Percentiles rank a stretch among this genome's conserved stretches.
Evolutionary conservation across 768 basidiomycete genomes (phyloP).

Genomic region (Tubosaeta brunneosetosa): DNA sequence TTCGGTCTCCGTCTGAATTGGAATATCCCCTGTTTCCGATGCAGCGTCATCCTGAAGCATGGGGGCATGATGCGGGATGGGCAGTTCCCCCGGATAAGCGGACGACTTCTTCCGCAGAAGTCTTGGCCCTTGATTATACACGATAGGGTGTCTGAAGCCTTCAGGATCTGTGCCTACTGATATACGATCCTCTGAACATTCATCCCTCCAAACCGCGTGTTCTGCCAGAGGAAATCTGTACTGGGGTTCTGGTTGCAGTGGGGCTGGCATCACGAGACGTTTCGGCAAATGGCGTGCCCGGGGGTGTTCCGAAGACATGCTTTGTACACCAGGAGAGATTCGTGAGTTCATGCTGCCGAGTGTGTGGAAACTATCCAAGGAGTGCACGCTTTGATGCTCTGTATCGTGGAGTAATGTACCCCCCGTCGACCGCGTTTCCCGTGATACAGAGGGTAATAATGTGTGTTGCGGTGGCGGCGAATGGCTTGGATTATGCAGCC

Average conservation of each 20-base stretch:
- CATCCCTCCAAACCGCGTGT: slow-evolving; percentile 3
- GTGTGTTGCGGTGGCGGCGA: slow-evolving; percentile 8
- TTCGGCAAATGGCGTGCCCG: slow-evolving; percentile 48
- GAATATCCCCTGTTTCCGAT: slow-evolving; percentile 6
- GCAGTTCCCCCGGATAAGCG: slow-evolving; percentile 20
- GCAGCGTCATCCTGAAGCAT: slow-evolving; percentile 9
- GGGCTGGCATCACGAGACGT: slow-evolving; percentile 70
- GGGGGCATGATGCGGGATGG: slow-evolving; percentile 24
- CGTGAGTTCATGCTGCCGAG: slow-evolving; percentile 1
- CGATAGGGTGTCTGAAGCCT: slow-evolving; percentile 1
- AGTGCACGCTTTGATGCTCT: slow-evolving; percentile 8
- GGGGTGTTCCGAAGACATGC: slow-evolving; percentile 8
- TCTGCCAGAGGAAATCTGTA: slow-evolving; percentile 7
- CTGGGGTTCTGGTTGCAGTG: slow-evolving; percentile 40
- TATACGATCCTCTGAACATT: slow-evolving; percentile 3
- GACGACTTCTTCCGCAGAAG: slow-evolving; percentile 35
- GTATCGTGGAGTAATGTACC: not conserved
- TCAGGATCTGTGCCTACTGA: slow-evolving; percentile 1
- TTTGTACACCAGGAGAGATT: slow-evolving; percentile 6
- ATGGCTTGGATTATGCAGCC: slow-evolving; percentile 1
- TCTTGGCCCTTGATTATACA: slow-evolving; percentile 15
- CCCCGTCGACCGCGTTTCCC: slow-evolving; percentile 3
- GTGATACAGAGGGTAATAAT: slow-evolving; percentile 3
- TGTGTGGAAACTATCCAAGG: slow-evolving; percentile 8
- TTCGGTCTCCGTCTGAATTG: slow-evolving; percentile 13